These are phyloP conservation scores for Emmonsiellopsis sp. DNA, from an alignment of 2,329 filamentous ascomycete species.

Conservation along the genomic window DNA sequence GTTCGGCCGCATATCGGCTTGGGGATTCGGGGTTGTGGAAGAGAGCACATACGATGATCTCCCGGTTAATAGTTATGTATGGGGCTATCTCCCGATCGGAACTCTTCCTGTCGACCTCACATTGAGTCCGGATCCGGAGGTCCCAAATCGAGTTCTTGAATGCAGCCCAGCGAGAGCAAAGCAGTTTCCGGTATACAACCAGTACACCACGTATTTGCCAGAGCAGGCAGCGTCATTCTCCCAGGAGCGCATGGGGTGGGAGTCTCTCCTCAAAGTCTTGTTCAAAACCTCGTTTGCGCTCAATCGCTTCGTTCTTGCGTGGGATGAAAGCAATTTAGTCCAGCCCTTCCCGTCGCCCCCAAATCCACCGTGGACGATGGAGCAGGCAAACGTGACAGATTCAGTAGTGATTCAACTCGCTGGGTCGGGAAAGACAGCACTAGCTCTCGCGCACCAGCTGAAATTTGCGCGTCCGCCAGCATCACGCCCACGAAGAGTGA, in stretches of 20 bases:
- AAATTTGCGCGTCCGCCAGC: conserved; percentile 13
- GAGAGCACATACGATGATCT: conserved; percentile 13
- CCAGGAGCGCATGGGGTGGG: conserved; percentile 12
- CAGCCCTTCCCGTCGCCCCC: conserved; percentile 6
- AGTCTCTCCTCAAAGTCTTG: conserved; percentile 13
- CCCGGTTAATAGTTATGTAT: conserved; percentile 13
- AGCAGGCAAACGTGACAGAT: conserved; percentile 12
- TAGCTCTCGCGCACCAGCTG: conserved; percentile 15
- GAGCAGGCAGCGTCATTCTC: conserved; percentile 1
- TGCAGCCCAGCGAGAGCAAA: conserved; percentile 13
- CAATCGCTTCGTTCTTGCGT: conserved; percentile 18
- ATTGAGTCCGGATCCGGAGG: conserved; percentile 7
- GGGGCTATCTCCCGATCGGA: conserved; percentile 18
- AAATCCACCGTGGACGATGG: conserved; percentile 12
- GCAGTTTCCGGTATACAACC: conserved; percentile 17
- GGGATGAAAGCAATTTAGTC: conserved; percentile 5
- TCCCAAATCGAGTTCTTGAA: conserved; percentile 12
- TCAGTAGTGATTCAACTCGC: conserved; percentile 16
- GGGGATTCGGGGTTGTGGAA: conserved; percentile 16
- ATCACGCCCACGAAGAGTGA: conserved; percentile 9
- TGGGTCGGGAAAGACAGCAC: conserved; percentile 16
- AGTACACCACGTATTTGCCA: neutral
- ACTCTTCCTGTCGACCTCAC: conserved; percentile 17
- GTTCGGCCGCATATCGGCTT: conserved; percentile 20
- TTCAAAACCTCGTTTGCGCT: conserved; percentile 16